Conservation (phyloP, 2,329 filamentous ascomycete species). For the Apiospora arundinis region DNA sequence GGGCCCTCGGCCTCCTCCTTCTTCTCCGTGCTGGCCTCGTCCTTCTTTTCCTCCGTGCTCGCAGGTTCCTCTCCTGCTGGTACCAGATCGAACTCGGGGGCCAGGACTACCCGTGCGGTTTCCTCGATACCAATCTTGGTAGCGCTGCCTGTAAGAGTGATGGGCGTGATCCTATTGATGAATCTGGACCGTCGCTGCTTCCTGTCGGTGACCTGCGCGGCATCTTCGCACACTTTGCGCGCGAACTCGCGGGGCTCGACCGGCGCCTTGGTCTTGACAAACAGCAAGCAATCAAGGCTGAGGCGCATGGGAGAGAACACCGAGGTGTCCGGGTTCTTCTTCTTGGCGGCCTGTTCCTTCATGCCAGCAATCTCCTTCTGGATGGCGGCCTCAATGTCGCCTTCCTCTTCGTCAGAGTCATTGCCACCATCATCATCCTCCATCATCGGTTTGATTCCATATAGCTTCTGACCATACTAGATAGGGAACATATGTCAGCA, state of each 20-base stretch:
- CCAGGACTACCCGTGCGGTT: conserved; percentile 67
- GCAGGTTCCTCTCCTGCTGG: conserved; percentile 28
- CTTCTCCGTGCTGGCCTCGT: conserved; percentile 24
- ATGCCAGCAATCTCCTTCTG: conserved; percentile 73
- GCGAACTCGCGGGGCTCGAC: conserved; percentile 63
- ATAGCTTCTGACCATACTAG: conserved; percentile 71
- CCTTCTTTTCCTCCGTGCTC: conserved; percentile 26
- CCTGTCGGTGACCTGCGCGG: conserved; percentile 49
- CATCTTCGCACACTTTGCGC: conserved; percentile 61
- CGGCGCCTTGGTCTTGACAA: conserved; percentile 62
- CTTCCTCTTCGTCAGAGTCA: conserved; percentile 51
- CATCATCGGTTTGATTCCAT: conserved; percentile 52
- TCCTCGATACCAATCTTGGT: conserved; percentile 71
- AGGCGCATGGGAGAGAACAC: conserved; percentile 60
- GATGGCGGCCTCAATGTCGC: conserved; percentile 78
- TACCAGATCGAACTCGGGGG: conserved; percentile 64
- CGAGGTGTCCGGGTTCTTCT: conserved; percentile 32
- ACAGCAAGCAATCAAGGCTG: conserved; percentile 67
- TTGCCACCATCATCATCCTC: conserved; percentile 36
- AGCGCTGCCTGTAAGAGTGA: conserved; percentile 63
- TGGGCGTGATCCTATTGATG: conserved; percentile 64
- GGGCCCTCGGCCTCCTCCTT: conserved; percentile 31
- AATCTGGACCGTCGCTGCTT: conserved; percentile 58
- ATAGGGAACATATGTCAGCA: conserved; percentile 26
- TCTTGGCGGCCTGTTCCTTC: conserved; percentile 41